A percentile compares a stretch with the other conserved stretches of the same genome.
Conservation (phyloP, 768 basidiomycete genomes). For the Ramaria rubella region DNA sequence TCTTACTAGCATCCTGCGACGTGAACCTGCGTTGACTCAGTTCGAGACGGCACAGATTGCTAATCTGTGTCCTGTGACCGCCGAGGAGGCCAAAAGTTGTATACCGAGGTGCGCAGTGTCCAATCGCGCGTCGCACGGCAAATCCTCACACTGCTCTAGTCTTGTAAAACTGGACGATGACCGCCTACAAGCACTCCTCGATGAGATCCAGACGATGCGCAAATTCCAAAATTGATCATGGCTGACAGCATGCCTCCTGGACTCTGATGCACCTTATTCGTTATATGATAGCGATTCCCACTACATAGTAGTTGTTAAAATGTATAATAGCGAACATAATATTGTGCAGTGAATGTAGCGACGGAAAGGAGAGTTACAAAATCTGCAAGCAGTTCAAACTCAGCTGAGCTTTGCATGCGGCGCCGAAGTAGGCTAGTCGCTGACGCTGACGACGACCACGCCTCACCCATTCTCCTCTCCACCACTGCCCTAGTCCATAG, state of each 20-base stretch:
- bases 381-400: conserved; percentile 9
- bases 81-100: conserved; percentile 89
- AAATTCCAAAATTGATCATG: conserved; percentile 72
- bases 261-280: not conserved
- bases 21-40: conserved; percentile 75
- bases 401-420: not conserved
- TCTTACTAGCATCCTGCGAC: conserved; percentile 57
- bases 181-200: conserved; percentile 68
- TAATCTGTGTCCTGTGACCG: conserved; percentile 79
- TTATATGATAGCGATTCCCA: too few species aligned
- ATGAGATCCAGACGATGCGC: conserved; percentile 86
- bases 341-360: not conserved
- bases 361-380: not conserved
- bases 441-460: conserved; percentile 5
- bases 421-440: conserved; percentile 6
- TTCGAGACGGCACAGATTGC: conserved; percentile 93
- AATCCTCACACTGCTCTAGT: conserved; percentile 31
- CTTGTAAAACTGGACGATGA: conserved; percentile 88
- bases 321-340: conserved; percentile 25
- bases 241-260: not conserved
- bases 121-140: not conserved
- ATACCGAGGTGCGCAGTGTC: conserved; percentile 61
- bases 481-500: not conserved
- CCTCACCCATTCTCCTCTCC: not conserved
- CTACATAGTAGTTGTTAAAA: conserved; percentile 88